Evolutionary conservation across 371 early-diverging fungal species (phyloP).

Genomic region (Mucor circinelloides): DNA sequence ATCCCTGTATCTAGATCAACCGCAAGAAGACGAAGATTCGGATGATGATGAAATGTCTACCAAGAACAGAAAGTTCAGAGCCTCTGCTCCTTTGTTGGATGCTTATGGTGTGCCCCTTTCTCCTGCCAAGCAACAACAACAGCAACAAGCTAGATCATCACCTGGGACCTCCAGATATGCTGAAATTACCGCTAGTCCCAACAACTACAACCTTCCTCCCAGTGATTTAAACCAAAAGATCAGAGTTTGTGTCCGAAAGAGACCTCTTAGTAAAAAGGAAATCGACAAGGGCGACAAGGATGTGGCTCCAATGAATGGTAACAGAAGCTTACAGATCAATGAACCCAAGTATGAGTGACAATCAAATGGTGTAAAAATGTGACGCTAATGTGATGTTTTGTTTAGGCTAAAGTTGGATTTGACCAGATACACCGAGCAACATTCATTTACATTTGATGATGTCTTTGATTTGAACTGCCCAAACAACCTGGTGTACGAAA

Average conservation of each 20-base stretch:
- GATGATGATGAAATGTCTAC: conserved; percentile 28
- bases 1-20: conserved; percentile 19
- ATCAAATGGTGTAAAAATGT: background rate
- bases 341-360: conserved; percentile 74
- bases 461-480: conserved; percentile 81
- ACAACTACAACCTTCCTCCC: conserved; percentile 10
- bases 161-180: background rate
- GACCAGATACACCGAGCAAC: conserved; percentile 92
- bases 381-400: background rate
- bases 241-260: conserved; percentile 92
- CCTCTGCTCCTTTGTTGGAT: conserved; percentile 45
- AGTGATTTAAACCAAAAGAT: conserved; percentile 72
- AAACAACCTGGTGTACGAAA: conserved; percentile 86
- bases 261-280: conserved; percentile 88
- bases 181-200: background rate
- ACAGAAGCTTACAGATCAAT: conserved; percentile 72
- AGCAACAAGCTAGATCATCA: conserved; percentile 12
- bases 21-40: conserved; percentile 9
- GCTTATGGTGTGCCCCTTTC: conserved; percentile 46
- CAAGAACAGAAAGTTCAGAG: conserved; percentile 37
- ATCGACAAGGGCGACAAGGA: conserved; percentile 74
- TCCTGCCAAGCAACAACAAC: conserved; percentile 13
- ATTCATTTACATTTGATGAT: conserved; percentile 93
- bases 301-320: conserved; percentile 68
- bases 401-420: conserved; percentile 88